Percentiles rank a stretch among this genome's conserved stretches.
These are phyloP conservation scores for Solanum ossicruentum DNA, from an alignment of 257 asterid genomes.

Conservation along the genomic window DNA sequence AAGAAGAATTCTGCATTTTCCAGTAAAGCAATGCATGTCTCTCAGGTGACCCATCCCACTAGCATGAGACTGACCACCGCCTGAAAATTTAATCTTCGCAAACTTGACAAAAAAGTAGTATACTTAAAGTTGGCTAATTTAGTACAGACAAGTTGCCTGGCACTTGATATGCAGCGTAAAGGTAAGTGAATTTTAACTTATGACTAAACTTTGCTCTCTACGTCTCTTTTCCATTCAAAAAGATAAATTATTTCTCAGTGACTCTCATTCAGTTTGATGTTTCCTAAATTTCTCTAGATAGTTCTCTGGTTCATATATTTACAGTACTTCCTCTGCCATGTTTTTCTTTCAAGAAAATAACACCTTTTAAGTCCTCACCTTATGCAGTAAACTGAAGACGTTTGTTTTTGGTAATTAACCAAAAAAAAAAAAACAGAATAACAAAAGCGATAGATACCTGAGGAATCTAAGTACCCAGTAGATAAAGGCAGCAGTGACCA, in stretches of 20 bases:
- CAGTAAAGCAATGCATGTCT: neutral
- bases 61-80: neutral
- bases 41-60: neutral
- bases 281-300: neutral
- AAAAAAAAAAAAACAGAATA: neutral
- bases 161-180: neutral
- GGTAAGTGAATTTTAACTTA: neutral
- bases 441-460: slow-evolving; percentile 44
- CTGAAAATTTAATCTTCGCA: neutral
- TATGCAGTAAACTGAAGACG: neutral
- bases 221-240: neutral
- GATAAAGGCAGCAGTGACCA: slow-evolving; percentile 94
- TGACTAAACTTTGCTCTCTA: neutral
- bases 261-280: neutral
- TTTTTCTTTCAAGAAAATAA: neutral
- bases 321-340: neutral
- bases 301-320: neutral
- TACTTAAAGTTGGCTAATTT: neutral
- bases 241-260: neutral
- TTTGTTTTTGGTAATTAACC: neutral
- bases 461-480: slow-evolving; percentile 77
- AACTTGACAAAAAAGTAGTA: neutral
- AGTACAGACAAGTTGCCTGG: neutral
- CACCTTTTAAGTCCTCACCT: neutral
- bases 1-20: neutral